Base-by-base conservation (phyloP, 345 rosid species). In the Pseudoturritis turrita region DNA sequence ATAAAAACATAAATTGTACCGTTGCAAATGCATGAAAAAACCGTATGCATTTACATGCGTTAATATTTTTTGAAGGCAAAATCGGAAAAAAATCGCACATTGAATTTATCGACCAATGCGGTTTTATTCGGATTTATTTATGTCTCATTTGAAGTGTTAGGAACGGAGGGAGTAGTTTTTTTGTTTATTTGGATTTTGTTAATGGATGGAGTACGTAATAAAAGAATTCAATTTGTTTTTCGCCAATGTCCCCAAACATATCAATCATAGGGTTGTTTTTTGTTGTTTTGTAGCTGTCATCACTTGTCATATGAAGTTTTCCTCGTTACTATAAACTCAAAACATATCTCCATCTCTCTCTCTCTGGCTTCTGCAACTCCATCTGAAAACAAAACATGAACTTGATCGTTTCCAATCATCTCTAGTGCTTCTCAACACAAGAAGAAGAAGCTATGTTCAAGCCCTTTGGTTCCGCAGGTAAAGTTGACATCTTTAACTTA, bases 381-480 rank as follows among this genome's bases (percentile, higher is more conserved):
- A 63, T 63, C 39, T 54, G 45, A 33, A 44, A 56, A 3, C 33
- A 55, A 14, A 64, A 12, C 49, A 72, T 54, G 57, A 72, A 63
- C 64, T 63, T 43, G 18, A 7, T 64, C 50, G 10, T 62, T 39
- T 52, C 46, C 62, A 40, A 21, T 29, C 70, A 62, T 72, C 77
- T 64, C 22, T 73, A 73, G 58, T 17, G 8, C 26, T 44, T 63
- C 64, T 54, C 49, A 65, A 51, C 37, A 9, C 39, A 59, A 74
- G 19, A 57, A 74, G 19, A 57, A 29, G 45, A 74, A 58, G 39
- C 40, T 43, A 59, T 50, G 68, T 66, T 15, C 55, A 47, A 7
- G 53, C 68, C 44, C 62, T 50, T 66, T 74, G 62, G 10, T 59
- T 59, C 45, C 17, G 6, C 55, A 74, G 73, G 73, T 74, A 59